Evolutionary conservation across 164 flowering plant genomes (phyloP).

Genomic region (Cinnamomum chago): DNA sequence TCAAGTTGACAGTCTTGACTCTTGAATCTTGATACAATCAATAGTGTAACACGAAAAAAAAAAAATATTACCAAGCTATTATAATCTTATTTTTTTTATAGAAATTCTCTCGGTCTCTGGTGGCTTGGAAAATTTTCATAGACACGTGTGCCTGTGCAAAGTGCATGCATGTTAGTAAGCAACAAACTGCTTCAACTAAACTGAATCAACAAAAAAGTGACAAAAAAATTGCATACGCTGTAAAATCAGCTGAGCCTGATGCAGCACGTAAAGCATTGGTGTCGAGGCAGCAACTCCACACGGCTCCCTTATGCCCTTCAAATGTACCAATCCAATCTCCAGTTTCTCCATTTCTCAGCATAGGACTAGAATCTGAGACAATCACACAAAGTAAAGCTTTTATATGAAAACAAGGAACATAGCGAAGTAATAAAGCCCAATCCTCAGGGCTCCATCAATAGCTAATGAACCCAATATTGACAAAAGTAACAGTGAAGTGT

Average conservation of each 20-base stretch:
- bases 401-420: background rate
- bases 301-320: constrained; percentile 99
- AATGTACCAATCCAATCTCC: constrained; percentile 99
- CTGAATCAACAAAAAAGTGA: background rate
- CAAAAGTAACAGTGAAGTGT: background rate
- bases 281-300: constrained; percentile 97
- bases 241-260: constrained; percentile 93
- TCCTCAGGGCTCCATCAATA: background rate
- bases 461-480: background rate
- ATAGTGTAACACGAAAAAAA: too few relatives aligned
- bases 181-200: background rate
- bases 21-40: too few relatives aligned
- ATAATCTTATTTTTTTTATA: too few relatives aligned
- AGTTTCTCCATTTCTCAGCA: constrained; percentile 98
- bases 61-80: too few relatives aligned
- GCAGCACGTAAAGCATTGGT: constrained; percentile 90
- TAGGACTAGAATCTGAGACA: constrained; percentile 80
- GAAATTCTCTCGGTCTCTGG: too few relatives aligned
- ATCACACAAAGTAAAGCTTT: background rate
- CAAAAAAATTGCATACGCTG: constrained; percentile 56
- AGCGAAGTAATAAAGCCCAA: background rate
- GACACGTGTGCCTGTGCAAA: background rate
- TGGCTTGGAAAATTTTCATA: too few relatives aligned
- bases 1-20: too few relatives aligned
- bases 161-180: background rate